phyloP scores from a whole-genome alignment of 352 stramenopile species.

The Phytophthora capsici region DNA sequence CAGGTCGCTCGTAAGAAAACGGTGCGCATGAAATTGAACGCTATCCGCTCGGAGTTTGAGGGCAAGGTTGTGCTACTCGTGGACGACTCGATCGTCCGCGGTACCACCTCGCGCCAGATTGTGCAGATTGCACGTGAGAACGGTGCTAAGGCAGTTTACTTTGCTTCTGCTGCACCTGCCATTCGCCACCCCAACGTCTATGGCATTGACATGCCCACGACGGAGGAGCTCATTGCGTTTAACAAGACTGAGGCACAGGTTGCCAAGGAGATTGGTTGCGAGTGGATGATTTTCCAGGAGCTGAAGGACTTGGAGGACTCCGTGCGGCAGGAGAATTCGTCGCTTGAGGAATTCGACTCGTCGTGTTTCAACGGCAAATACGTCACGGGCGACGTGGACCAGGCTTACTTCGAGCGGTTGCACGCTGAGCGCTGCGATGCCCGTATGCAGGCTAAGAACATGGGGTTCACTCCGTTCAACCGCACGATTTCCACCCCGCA shows the following conservation, averaged over 20 bases:
- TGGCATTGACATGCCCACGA: constrained; percentile 99
- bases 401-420: constrained; percentile 86
- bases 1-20: constrained; percentile 96
- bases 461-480: constrained; percentile 77
- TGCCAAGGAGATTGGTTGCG: constrained; percentile 92
- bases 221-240: constrained; percentile 97
- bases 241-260: constrained; percentile 95
- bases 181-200: constrained; percentile 99
- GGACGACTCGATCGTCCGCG: constrained; percentile 99
- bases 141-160: constrained; percentile 96
- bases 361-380: constrained; percentile 98
- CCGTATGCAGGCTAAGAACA: constrained; percentile 87
- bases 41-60: constrained; percentile 92
- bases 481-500: constrained; percentile 79
- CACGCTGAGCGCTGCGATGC: constrained; percentile 81
- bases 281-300: constrained; percentile 96
- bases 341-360: constrained; percentile 91
- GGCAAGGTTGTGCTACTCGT: constrained; percentile 98
- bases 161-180: constrained; percentile 96
- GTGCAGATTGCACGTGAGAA: constrained; percentile 99
- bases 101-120: constrained; percentile 98
- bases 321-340: constrained; percentile 74
- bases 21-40: constrained; percentile 99
- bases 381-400: constrained; percentile 93
- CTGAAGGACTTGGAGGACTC: constrained; percentile 94